These are phyloP conservation scores for Talaromyces trachyspermus DNA, from an alignment of 495 filamentous ascomycete species.

Conservation along the genomic window DNA sequence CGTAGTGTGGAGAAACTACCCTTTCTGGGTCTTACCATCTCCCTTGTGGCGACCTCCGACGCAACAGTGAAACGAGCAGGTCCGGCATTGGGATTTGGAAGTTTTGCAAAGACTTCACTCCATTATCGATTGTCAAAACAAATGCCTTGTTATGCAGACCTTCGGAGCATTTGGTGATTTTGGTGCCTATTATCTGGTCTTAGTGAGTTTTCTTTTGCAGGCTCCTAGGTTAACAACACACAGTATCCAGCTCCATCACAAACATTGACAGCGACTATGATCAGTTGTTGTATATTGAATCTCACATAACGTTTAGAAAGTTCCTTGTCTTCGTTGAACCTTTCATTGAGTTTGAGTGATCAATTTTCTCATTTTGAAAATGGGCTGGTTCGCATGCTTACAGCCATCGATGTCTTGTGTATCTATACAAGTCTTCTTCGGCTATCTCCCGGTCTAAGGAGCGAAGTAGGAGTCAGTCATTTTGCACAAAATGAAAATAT, in stretches of 20 bases:
- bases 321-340: conserved; percentile 26
- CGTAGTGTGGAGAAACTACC: too few relatives aligned
- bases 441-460: conserved; percentile 7
- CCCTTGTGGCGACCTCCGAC: conserved; percentile 29
- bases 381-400: conserved; percentile 13
- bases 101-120: conserved; percentile 29
- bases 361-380: neutral
- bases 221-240: conserved; percentile 14
- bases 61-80: conserved; percentile 18
- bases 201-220: neutral
- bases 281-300: conserved; percentile 28
- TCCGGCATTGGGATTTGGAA: conserved; percentile 28
- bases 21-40: conserved; percentile 21
- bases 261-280: conserved; percentile 23
- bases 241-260: conserved; percentile 24
- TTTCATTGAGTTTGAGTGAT: conserved; percentile 13
- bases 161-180: conserved; percentile 25
- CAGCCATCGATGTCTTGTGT: conserved; percentile 32
- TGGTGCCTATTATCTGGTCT: conserved; percentile 18
- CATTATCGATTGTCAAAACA: conserved; percentile 34
- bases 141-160: conserved; percentile 26
- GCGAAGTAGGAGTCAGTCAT: too few relatives aligned
- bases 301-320: conserved; percentile 29
- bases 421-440: conserved; percentile 25
- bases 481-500: too few relatives aligned